Base-by-base conservation (phyloP, 495 filamentous ascomycete genomes). In the Aspergillus avenaceus region DNA sequence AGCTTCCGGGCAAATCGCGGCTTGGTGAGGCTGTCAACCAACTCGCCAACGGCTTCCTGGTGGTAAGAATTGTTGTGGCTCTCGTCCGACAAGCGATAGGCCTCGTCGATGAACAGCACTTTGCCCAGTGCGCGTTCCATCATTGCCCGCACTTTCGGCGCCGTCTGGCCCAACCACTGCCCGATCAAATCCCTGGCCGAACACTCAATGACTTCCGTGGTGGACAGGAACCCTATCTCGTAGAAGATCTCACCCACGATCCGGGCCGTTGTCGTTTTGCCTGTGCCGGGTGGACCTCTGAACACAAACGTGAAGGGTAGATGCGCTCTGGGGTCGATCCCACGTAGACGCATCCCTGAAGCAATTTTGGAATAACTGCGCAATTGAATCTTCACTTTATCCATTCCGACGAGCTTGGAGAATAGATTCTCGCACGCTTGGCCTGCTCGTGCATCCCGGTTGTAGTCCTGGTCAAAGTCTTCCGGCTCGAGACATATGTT, bases 41-140 rank as follows among this genome's bases (percentile, higher is more conserved):
- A 61, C 65, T 85, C 81, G 36, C 82, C 76, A 49, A 83, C 73
- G 0, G 81, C 83, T 57, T 85, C 84, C 29, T 72, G 72, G 4
- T 76, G 77, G 53, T 75, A 84, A n/a, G n/a, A n/a, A n/a, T n/a
- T n/a, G n/a, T n/a, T n/a, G n/a, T n/a, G n/a, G 12, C 61, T 47
- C 0, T 76, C 82, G 8, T 78, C 77, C 0, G 65, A 70, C 16
- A 86, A 73, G 1, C 81, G 69, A 52, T 85, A 85, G 1, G 84
- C 84, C 50, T 86, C 84, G 48, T 85, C 83, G 16, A 87, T 69
- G 45, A 87, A 83, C 0, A 87, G 70, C 0, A 87, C 79, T 45
- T 75, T 78, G 0, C 84, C 84, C 0, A 85, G 71, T 0, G 78
- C 81, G 24, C 72, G 74, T 42, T 86, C 80, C 0, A 88, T 62